These are phyloP conservation scores for Talaromyces atroroseus DNA, from an alignment of 2,329 filamentous ascomycete species.

Conservation along the genomic window DNA sequence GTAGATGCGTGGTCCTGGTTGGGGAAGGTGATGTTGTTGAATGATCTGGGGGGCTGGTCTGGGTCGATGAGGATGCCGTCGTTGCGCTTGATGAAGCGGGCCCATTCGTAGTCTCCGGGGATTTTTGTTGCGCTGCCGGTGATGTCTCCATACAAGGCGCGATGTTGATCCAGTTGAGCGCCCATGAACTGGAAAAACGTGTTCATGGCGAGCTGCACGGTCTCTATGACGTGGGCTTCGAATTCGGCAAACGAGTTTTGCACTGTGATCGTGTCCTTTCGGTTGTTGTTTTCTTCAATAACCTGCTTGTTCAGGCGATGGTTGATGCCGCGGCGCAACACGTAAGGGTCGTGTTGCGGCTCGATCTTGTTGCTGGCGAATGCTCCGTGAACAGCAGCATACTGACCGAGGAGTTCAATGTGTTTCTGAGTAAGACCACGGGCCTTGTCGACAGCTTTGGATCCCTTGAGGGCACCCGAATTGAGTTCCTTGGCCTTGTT, in stretches of 20 bases:
- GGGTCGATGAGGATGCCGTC: slow-evolving; percentile 71
- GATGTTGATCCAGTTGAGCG: slow-evolving; percentile 74
- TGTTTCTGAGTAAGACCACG: slow-evolving; percentile 86
- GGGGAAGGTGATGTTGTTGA: slow-evolving; percentile 72
- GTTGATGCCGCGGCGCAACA: slow-evolving; percentile 73
- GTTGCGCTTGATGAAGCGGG: slow-evolving; percentile 70
- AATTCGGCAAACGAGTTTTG: slow-evolving; percentile 86
- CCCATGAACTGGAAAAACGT: slow-evolving; percentile 77
- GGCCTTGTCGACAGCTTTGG: slow-evolving; percentile 88
- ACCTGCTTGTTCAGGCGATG: slow-evolving; percentile 87
- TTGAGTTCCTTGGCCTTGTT: slow-evolving; percentile 87
- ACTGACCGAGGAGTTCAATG: slow-evolving; percentile 85
- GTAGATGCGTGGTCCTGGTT: slow-evolving; percentile 82
- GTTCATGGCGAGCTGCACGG: slow-evolving; percentile 74
- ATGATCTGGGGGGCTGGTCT: slow-evolving; percentile 63
- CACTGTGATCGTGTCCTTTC: slow-evolving; percentile 83
- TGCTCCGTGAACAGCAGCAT: slow-evolving; percentile 74
- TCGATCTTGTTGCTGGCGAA: slow-evolving; percentile 61
- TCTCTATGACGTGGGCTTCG: slow-evolving; percentile 76
- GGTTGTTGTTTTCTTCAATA: slow-evolving; percentile 91
- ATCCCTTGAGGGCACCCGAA: slow-evolving; percentile 71
- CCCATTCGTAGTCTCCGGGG: slow-evolving; percentile 85
- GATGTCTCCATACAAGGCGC: slow-evolving; percentile 78
- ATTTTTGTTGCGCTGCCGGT: slow-evolving; percentile 70
- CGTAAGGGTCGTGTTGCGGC: slow-evolving; percentile 77